Evolutionary conservation across 805 yeast species (phyloP).

Genomic region (Candida hungchunana): DNA sequence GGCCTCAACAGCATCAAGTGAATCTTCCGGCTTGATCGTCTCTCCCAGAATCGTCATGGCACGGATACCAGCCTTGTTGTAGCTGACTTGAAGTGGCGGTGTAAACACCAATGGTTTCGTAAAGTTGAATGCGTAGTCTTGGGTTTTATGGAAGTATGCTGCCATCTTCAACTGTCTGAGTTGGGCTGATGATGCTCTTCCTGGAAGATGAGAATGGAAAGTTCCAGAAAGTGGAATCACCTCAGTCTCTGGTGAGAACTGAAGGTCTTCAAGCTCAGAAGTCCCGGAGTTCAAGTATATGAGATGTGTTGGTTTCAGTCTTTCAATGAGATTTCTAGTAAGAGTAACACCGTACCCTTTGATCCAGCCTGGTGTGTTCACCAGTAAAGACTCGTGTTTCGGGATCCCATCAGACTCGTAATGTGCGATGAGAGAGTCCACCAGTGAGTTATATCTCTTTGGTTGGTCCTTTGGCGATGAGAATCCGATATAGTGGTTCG

Average conservation of each 20-base stretch:
- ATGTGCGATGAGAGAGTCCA: constrained; percentile 36
- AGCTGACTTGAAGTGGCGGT: constrained; percentile 40
- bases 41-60: constrained; percentile 35
- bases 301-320: constrained; percentile 51
- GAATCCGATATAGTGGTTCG: constrained; percentile 53
- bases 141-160: constrained; percentile 47
- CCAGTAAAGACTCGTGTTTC: constrained; percentile 37
- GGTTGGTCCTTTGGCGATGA: constrained; percentile 69
- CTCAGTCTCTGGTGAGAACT: constrained; percentile 26
- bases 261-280: constrained; percentile 26
- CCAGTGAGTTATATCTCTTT: constrained; percentile 40
- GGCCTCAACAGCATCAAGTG: constrained; percentile 33
- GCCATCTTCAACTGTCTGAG: constrained; percentile 48
- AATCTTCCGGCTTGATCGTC: constrained; percentile 30
- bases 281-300: constrained; percentile 47
- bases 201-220: constrained; percentile 16
- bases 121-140: constrained; percentile 33
- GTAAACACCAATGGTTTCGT: constrained; percentile 36
- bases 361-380: constrained; percentile 90
- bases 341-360: constrained; percentile 79
- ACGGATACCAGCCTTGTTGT: constrained; percentile 33
- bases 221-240: constrained; percentile 35
- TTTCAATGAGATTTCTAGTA: constrained; percentile 38
- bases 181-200: constrained; percentile 45
- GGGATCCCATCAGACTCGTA: constrained; percentile 29